Evolutionary conservation across 2,329 filamentous ascomycete genomes (phyloP).

Genomic region (Bimuria novae-zelandiae): DNA sequence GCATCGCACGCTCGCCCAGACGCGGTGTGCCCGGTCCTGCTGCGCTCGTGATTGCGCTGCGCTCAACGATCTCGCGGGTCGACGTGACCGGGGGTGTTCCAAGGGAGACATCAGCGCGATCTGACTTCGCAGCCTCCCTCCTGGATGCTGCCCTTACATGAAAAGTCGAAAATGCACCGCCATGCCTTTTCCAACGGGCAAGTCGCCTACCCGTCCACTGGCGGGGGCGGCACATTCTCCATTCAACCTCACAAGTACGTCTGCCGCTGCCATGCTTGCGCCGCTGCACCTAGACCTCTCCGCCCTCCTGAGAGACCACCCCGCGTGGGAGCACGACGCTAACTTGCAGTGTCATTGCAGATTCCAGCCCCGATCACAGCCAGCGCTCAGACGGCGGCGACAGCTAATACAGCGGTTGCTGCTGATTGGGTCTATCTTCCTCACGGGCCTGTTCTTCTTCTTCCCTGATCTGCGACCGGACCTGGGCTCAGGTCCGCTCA

Average conservation of each 20-base stretch:
- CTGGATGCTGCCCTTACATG: conserved; percentile 66
- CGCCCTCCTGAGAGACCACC: conserved; percentile 23
- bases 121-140: conserved; percentile 28
- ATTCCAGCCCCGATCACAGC: conserved; percentile 82
- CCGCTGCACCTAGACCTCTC: conserved; percentile 22
- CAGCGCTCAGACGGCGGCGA: conserved; percentile 72
- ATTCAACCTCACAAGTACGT: conserved; percentile 86
- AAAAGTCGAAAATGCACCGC: conserved; percentile 76
- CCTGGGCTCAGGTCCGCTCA: conserved; percentile 67
- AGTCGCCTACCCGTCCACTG: conserved; percentile 67
- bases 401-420: conserved; percentile 73
- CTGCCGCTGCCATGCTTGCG: conserved; percentile 29
- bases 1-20: conserved; percentile 7
- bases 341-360: conserved; percentile 53
- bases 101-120: conserved; percentile 39
- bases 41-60: conserved; percentile 24
- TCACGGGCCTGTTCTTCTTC: conserved; percentile 70
- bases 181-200: conserved; percentile 84
- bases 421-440: conserved; percentile 58
- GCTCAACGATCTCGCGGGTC: conserved; percentile 39
- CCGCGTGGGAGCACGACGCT: conserved; percentile 31
- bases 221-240: conserved; percentile 73
- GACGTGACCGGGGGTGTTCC: conserved; percentile 42
- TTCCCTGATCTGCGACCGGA: conserved; percentile 74
- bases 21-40: conserved; percentile 13